A percentile compares a stretch with the other conserved stretches of the same genome.
phyloP scores from a whole-genome alignment of 1,284 basidiomycete species.

The Schizophyllum amplum region DNA sequence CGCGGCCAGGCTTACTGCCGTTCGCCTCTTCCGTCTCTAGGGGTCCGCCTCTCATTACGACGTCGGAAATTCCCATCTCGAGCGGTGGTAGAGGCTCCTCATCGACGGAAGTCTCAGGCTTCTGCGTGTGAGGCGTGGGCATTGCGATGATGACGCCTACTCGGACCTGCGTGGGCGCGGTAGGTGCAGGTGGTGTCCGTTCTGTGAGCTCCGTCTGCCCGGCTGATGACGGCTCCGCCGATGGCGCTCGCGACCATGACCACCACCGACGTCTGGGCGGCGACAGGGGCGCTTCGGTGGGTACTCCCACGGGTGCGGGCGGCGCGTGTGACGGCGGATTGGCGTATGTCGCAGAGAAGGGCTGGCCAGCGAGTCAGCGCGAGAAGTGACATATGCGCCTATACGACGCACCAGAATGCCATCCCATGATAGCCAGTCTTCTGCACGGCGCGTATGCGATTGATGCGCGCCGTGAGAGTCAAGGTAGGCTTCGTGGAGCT shows the following conservation, averaged over 20 bases:
- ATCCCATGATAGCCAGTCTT: conserved; percentile 25
- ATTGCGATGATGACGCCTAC: conserved; percentile 49
- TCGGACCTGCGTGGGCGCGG: conserved; percentile 20
- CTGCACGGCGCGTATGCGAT: conserved; percentile 1
- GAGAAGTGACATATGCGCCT: neutral
- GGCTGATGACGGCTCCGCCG: neutral
- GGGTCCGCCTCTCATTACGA: conserved; percentile 9
- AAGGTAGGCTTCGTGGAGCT: conserved; percentile 39
- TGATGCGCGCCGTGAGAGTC: conserved; percentile 14
- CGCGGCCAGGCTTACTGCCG: neutral
- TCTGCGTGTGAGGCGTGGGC: conserved; percentile 23
- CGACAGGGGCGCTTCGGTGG: neutral
- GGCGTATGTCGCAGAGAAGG: conserved; percentile 30
- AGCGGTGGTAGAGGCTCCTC: conserved; percentile 35
- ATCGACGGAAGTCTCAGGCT: conserved; percentile 19
- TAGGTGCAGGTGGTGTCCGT: neutral
- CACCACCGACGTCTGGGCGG: neutral
- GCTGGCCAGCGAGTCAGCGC: conserved; percentile 15
- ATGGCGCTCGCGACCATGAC: conserved; percentile 5
- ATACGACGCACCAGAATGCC: conserved; percentile 21
- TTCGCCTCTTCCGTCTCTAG: neutral
- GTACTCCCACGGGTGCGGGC: neutral
- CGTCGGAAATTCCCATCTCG: conserved; percentile 39
- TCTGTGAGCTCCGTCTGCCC: neutral
- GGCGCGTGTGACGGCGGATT: conserved; percentile 6